These are phyloP conservation scores for Clathrospora elynae DNA, from an alignment of 2,329 filamentous ascomycete species.

Conservation along the genomic window DNA sequence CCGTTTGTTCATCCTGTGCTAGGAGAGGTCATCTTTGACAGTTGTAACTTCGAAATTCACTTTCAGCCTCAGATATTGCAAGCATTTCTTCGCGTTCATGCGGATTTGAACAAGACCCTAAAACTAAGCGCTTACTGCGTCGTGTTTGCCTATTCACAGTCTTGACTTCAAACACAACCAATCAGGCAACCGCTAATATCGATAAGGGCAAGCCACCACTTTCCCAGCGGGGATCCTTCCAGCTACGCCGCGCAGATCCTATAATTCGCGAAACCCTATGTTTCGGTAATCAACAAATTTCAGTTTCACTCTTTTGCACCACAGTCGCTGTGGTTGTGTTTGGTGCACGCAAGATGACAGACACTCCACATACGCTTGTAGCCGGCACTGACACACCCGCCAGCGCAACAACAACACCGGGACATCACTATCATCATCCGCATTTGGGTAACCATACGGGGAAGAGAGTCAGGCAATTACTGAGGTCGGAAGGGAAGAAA, in stretches of 20 bases:
- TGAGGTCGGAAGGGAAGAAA: constrained; percentile 61
- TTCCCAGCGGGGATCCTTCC: neutral
- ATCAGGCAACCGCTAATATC: constrained; percentile 2
- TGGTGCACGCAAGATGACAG: constrained; percentile 6
- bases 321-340: neutral
- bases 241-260: neutral
- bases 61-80: no score
- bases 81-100: no score
- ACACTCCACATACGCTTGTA: constrained; percentile 10
- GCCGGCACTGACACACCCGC: constrained; percentile 8
- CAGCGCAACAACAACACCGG: constrained; percentile 1
- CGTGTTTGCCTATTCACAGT: constrained; percentile 13
- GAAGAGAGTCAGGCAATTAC: constrained; percentile 58
- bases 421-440: constrained; percentile 20
- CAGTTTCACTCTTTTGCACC: no score
- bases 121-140: constrained; percentile 4
- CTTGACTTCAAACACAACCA: constrained; percentile 3
- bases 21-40: no score
- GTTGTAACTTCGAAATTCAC: no score
- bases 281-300: no score
- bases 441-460: constrained; percentile 39
- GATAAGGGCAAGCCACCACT: constrained; percentile 9
- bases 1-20: no score
- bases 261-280: no score
- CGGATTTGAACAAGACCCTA: no score